These are phyloP conservation scores for Nematodospora valgi DNA, from an alignment of 805 yeast species.

Conservation along the genomic window DNA sequence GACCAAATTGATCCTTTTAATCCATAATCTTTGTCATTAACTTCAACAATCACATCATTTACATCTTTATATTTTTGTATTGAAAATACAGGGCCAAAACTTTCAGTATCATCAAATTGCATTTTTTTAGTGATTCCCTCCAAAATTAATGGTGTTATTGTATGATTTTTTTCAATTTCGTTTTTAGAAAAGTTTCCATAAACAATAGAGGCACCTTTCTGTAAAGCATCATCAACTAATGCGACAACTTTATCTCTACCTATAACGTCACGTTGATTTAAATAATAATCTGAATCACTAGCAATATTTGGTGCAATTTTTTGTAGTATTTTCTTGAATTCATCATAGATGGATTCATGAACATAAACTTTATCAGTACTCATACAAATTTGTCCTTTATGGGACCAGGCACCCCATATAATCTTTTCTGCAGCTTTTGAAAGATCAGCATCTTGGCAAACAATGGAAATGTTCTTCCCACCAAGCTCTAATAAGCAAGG, in stretches of 20 bases:
- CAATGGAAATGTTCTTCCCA: slow-evolving; percentile 39
- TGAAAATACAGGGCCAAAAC: slow-evolving; percentile 43
- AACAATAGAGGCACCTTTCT: slow-evolving; percentile 33
- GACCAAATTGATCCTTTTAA: slow-evolving; percentile 44
- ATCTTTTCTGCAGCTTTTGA: slow-evolving; percentile 23
- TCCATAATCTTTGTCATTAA: slow-evolving; percentile 33
- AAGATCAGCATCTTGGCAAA: slow-evolving; percentile 32
- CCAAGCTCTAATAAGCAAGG: slow-evolving; percentile 45
- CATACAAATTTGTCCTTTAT: slow-evolving; percentile 50
- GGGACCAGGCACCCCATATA: slow-evolving; percentile 36
- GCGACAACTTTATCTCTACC: slow-evolving; percentile 19
- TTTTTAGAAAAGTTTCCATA: slow-evolving; percentile 15
- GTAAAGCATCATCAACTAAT: slow-evolving; percentile 34
- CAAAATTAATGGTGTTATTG: slow-evolving; percentile 28
- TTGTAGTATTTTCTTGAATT: slow-evolving; percentile 18
- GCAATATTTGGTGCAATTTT: slow-evolving; percentile 13
- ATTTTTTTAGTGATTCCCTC: slow-evolving; percentile 25
- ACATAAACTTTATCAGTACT: slow-evolving; percentile 37
- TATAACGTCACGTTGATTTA: slow-evolving; percentile 27
- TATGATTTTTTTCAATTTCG: slow-evolving; percentile 2
- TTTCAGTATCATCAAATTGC: slow-evolving; percentile 29
- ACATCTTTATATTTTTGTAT: slow-evolving; percentile 23
- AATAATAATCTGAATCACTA: slow-evolving; percentile 16
- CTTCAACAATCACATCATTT: slow-evolving; percentile 13
- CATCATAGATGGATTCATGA: slow-evolving; percentile 31